Base-by-base conservation (phyloP, 2,329 filamentous ascomycete species). In the Fusarium camptoceras region DNA sequence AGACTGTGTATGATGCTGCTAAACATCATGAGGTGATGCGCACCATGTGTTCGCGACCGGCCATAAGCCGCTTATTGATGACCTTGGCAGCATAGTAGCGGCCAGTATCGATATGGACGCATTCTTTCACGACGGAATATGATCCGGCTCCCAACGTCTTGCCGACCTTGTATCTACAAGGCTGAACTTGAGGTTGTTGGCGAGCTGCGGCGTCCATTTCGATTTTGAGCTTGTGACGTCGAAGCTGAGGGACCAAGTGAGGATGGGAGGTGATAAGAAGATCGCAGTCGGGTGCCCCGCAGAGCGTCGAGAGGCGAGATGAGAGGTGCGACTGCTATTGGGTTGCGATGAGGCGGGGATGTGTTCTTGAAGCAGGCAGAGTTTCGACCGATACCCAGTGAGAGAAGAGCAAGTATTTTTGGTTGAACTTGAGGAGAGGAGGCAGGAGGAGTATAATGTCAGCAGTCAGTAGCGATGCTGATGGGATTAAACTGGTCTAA, bases 81-180 rank as follows among this genome's bases (percentile, higher is more conserved):
- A 99, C 96, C 81, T 99, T 99, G 67, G 96, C 95, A 28, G 96
- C 96, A 90, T 98, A 99, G 82, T 98, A 98, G 72, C 94, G 90
- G 47, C 95, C 95, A 1, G 96, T 98, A 75, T 98, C 95, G 77
- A 98, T 98, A 80, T 99, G 96, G 28, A 98, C 94, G 79, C 96
- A 99, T 83, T 99, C 96, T 81, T 98, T 98, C 69, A 99, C 96
- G 51, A 98, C 96, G 39, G 94, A 98, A 83, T 99, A 99, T 60
- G 94, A 98, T 70, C 96, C 96, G 34, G 96, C 94, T 69, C 96
- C 96, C 59, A 99, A 85, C 25, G 96, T 98, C 87, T 99, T 99
- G 70, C 96, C 96, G 9, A 97, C 97, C 85, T 98, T 99, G 87
- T 99, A 99, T 74, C 94, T 90, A 81, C 95, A 99, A 76, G 96